Evolutionary conservation across 805 yeast genomes (phyloP), one percentile per base, ranked within the genome.

Genomic region (Candida schatavii): DNA sequence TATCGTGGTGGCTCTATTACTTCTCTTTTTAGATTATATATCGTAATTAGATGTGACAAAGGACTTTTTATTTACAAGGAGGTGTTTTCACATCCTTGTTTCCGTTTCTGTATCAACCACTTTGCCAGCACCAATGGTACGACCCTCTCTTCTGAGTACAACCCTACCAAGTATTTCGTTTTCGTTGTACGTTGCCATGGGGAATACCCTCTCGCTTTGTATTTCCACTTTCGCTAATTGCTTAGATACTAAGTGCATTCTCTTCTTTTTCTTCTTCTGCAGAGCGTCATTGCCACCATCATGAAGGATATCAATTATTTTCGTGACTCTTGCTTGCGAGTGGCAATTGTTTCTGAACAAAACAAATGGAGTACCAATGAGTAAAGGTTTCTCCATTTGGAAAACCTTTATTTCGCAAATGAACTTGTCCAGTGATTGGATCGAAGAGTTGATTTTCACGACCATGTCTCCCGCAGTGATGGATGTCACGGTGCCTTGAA

Each of bases 291-390:
- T 11, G 46, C 60, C 63, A 37, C 50, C 54, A 4, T 50, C 44
- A 17, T 61, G 59, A 4, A 50, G 52, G 13, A 61, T 49, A 25
- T 47, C 55, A 13, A 65, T 39, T 50, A 81, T 72, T 45, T 74
- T 74, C 33, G 70, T 54, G 17, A 89, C 65, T 47, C 81, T 75
- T 3, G 88, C 88, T 1, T 93, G 87, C 32, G 79, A 77, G 33
- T 83, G 80, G 20, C 80, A 73, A 43, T 87, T 81, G 47, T 90
- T 89, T 46, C 90, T 74, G 62, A 89, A 88, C 40, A 88, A 59
- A 31, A 88, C 77, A 48, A 88, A 74, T 31, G 90, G 83, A 0
- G 95, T 74, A 5, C 97, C 97, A 11, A 83, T 81, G 31, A 89
- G 64, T 35, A 89, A 62, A 0, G 97, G 97, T 48, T 86, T 73